phyloP scores from a whole-genome alignment of 1,139 yeast species.

The Suhomyces atakaporum region DNA sequence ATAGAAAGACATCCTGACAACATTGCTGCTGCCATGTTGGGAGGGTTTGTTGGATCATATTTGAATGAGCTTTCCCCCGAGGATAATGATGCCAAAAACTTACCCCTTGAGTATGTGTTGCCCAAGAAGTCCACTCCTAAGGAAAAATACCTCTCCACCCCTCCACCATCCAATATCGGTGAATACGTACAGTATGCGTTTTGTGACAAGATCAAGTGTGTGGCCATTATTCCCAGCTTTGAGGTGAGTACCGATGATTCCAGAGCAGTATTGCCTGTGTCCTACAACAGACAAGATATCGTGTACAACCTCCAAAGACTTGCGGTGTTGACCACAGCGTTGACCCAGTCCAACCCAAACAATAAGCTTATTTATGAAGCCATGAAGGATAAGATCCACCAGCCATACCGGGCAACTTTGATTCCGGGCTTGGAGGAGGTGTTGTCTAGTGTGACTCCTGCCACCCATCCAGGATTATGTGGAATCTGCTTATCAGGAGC shows the following conservation, averaged over 20 bases:
- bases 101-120: conserved; percentile 80
- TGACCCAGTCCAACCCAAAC: conserved; percentile 80
- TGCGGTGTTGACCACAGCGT: conserved; percentile 56
- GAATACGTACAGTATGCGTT: conserved; percentile 84
- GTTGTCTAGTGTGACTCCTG: conserved; percentile 78
- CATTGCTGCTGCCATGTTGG: conserved; percentile 98
- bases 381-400: conserved; percentile 96
- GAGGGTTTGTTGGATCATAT: conserved; percentile 96
- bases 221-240: conserved; percentile 89
- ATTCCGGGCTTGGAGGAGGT: conserved; percentile 91
- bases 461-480: conserved; percentile 76
- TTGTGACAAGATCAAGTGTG: conserved; percentile 79
- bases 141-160: conserved; percentile 31
- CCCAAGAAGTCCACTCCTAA: conserved; percentile 79
- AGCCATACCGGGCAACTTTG: conserved; percentile 86
- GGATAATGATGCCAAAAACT: conserved; percentile 73
- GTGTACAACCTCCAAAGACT: conserved; percentile 74
- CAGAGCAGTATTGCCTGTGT: conserved; percentile 81
- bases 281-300: conserved; percentile 79
- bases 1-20: conserved; percentile 98
- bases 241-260: conserved; percentile 93
- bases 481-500: conserved; percentile 98
- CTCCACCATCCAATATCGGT: conserved; percentile 87
- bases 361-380: conserved; percentile 84
- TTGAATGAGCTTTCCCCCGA: conserved; percentile 73